Base-by-base conservation (phyloP, 805 yeast genomes). In the Yamadazyma endophytica region DNA sequence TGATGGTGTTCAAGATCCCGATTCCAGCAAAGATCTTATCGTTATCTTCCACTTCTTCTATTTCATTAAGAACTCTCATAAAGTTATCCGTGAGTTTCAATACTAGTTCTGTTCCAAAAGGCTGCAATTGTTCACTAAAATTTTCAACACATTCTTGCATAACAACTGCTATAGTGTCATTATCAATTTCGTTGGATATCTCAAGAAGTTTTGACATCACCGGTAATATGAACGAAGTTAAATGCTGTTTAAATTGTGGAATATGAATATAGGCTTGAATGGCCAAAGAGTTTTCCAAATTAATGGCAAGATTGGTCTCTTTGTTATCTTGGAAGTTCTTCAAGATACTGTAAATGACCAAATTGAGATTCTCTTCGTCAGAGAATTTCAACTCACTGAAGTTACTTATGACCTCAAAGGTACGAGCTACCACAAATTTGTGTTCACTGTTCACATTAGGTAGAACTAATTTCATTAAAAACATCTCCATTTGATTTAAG, bases 131-230 rank as follows among this genome's bases (percentile, higher is more conserved):
- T 42, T 80, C 84, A 4, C 95, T 73, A 57, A 82, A 92, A 36
- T 75, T 77, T 50, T 89, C 96, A 18, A 90, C 97, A 52, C 92
- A 82, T 47, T 89, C 96, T 64, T 90, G 97, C 82, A 90, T 87
- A 5, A 90, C 96, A 15, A 82, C 83, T 14, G 95, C 77, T 17
- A 92, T 72, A 2, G 88, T 75, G 50, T 92, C 98, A 36, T 82
- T 78, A 48, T 90, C 98, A 42, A 89, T 77, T 36, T 79, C 79
- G 49, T 85, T 81, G 4, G 95, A 79, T 27, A 90, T 60, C 7
- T 71, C 73, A 42, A 90, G 64, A 35, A 92, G 64, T 43, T 74
- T 79, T 40, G 87, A 85, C 86, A 92, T 85, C 1, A 89, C 77
- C 21, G 83, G 84, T 19, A 89, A 73, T 35, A 90, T 82, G 26